Conservation (phyloP, 169 alveolate genomes). For the Eimeria praecox region DNA sequence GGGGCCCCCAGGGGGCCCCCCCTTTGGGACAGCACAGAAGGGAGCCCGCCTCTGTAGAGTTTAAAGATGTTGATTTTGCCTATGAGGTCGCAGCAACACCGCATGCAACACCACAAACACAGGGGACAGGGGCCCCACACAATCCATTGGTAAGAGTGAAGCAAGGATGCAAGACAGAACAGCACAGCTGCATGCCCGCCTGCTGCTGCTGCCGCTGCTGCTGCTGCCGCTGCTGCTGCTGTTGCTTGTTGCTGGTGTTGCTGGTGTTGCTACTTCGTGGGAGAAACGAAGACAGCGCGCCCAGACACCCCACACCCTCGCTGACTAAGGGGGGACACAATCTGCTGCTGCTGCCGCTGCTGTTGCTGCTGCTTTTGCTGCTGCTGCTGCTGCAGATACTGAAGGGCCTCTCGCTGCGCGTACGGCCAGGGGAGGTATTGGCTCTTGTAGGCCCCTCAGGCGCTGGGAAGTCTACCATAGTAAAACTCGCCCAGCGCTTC, state of each 20-base stretch:
- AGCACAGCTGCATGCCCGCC: not conserved
- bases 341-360: constrained; percentile 51
- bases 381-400: constrained; percentile 66
- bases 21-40: not conserved
- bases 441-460: constrained; percentile 95
- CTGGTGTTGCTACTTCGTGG: no score
- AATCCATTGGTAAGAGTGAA: not conserved
- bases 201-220: not conserved
- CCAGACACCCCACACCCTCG: not conserved
- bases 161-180: not conserved
- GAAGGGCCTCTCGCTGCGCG: constrained; percentile 84
- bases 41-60: constrained; percentile 39
- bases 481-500: constrained; percentile 88
- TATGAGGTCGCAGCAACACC: not conserved
- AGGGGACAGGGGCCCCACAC: not conserved
- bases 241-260: no score
- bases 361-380: constrained; percentile 47
- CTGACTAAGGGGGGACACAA: not conserved
- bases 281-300: not conserved
- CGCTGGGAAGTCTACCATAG: constrained; percentile 93
- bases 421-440: constrained; percentile 85
- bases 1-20: not conserved
- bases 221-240: no score
- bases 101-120: not conserved
- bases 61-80: constrained; percentile 9